Evolutionary conservation across 2,329 filamentous ascomycete species (phyloP).

Genomic region (Colletotrichum sp.): DNA sequence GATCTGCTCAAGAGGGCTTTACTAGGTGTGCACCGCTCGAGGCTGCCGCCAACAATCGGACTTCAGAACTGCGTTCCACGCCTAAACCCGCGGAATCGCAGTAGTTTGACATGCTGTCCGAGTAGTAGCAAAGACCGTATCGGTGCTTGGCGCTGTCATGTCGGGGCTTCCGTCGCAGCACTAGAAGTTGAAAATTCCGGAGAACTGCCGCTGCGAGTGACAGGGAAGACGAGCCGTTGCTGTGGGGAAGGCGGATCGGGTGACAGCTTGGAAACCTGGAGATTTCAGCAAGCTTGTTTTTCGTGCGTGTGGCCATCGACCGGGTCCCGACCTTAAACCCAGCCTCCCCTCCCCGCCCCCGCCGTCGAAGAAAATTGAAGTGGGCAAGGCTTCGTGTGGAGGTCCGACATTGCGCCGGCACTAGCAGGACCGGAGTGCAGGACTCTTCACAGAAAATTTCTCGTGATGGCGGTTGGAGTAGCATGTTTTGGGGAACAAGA

Average conservation of each 20-base stretch:
- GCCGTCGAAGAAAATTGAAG: not conserved
- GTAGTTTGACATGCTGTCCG: not conserved
- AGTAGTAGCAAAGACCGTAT: not conserved
- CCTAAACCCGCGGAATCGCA: not conserved
- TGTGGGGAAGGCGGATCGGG: slow-evolving; percentile 13
- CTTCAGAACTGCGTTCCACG: not conserved
- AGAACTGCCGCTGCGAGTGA: not conserved
- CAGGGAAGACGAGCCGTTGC: not conserved
- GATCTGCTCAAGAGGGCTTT: not conserved
- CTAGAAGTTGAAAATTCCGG: not conserved
- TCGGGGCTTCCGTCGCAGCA: not conserved
- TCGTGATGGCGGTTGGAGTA: slow-evolving; percentile 5
- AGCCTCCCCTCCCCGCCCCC: not conserved
- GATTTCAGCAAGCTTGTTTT: slow-evolving; percentile 6
- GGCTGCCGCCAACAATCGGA: not conserved
- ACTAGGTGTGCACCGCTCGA: not conserved
- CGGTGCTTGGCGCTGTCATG: not conserved
- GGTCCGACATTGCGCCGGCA: slow-evolving; percentile 16
- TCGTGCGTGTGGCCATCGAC: not conserved
- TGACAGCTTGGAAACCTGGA: slow-evolving; percentile 18
- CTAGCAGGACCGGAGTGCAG: not conserved
- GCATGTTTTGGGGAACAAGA: not conserved
- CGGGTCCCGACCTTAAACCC: not conserved
- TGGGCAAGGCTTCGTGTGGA: slow-evolving; percentile 8
- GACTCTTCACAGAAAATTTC: not conserved